Base-by-base conservation (phyloP, 2,329 filamentous ascomycete genomes). In the Pseudocercospora pini-densiflorae region DNA sequence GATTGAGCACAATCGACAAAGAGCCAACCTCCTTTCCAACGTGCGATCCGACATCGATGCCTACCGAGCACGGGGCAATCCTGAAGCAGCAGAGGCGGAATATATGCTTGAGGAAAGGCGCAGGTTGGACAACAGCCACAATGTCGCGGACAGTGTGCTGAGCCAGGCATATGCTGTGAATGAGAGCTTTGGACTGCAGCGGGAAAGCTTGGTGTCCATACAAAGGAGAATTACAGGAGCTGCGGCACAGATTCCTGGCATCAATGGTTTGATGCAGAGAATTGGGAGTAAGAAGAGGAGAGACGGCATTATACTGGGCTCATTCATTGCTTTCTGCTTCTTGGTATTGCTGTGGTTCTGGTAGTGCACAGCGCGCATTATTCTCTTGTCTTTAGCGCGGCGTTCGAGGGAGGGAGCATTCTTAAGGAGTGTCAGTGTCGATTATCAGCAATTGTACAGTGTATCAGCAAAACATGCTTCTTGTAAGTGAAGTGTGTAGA, bases 141-240 rank as follows among this genome's bases (percentile, higher is more conserved):
- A 88, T 72, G 89, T 97, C 84, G 90, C 93, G 57, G 95, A 99
- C 79, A 91, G 88, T 69, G 93, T 99, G 36, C 85, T 99, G 66
- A 94, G 91, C 77, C 95, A 98, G 83, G 95, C 95, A 7, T 99
- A 99, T 81, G 94, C 94, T 10, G 93, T 98, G 61, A 96, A 97
- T 77, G 93, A 98, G 81, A 94, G 86, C 79, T 98, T 99, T 78
- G 85, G 87, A 14, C 76, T 93, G 63, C 95, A 99, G 84, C 86
- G 94, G 68, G 94, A 98, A 83, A 94, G 91, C 27, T 81, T 99
- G 68, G 87, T 90, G 53, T 96, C 88, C 78, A 94, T 99, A 76
- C 97, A 97, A 79, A 85, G 94, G 68, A 87, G 94, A 69, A 98
- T 99, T 79, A 93, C 92, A 4, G 85, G 91, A 36, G 94, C 94